phyloP scores from a whole-genome alignment of 495 filamentous ascomycete genomes.

The Penicillium coffeae region DNA sequence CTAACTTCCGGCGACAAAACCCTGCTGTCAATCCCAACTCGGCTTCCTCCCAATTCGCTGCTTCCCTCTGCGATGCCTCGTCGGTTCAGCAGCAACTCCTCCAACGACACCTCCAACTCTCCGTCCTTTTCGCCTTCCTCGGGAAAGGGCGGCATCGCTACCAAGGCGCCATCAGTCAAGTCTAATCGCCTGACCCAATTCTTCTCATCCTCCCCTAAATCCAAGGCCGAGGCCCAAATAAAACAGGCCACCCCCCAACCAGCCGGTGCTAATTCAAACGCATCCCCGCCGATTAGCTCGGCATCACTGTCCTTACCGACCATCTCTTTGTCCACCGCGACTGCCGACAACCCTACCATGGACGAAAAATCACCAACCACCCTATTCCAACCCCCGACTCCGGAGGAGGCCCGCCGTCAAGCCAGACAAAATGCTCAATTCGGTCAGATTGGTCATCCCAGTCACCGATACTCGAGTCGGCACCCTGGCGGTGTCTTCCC shows the following conservation, averaged over 20 bases:
- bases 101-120: constrained; percentile 40
- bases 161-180: constrained; percentile 58
- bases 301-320: constrained; percentile 78
- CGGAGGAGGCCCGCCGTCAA: constrained; percentile 70
- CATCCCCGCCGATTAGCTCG: constrained; percentile 63
- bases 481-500: constrained; percentile 74
- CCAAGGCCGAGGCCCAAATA: constrained; percentile 44
- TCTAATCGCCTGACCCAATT: constrained; percentile 57
- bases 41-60: constrained; percentile 20
- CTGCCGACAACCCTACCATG: constrained; percentile 69
- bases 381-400: constrained; percentile 86
- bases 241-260: constrained; percentile 57
- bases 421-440: constrained; percentile 87
- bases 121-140: constrained; percentile 42
- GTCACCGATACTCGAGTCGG: constrained; percentile 81
- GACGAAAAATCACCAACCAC: constrained; percentile 71
- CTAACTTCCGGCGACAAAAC: constrained; percentile 10
- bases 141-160: constrained; percentile 46
- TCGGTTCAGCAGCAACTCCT: constrained; percentile 49
- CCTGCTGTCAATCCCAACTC: constrained; percentile 11
- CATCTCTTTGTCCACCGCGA: constrained; percentile 88
- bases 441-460: constrained; percentile 73
- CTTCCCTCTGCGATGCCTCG: constrained; percentile 53
- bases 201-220: constrained; percentile 57
- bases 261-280: constrained; percentile 51